Base-by-base conservation (phyloP, 2,329 filamentous ascomycete species). In the Talaromyces sp. region DNA sequence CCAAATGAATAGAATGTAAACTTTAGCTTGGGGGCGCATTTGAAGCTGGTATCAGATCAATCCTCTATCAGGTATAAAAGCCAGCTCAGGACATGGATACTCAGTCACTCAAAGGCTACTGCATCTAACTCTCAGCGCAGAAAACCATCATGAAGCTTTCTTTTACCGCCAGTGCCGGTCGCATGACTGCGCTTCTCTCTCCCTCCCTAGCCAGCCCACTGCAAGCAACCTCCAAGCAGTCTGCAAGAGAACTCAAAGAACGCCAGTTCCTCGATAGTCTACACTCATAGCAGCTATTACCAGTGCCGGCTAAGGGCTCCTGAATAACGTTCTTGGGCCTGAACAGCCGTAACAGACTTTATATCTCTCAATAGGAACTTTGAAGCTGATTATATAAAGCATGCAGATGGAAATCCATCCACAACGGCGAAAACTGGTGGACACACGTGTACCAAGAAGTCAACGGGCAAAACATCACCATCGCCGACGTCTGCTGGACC, bases 391-490 rank as follows among this genome's bases (percentile, higher is more conserved):
- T 14, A 34, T 34, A 5, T 34, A 56, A 33, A 30, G 36, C 23
- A 14, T 57, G 55, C 23, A 57, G 23, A 36, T 57, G 55, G 23
- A 57, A 57, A 57, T 44, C 36, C 16, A 57, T 36, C 30, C n/a
- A 57, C 16, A 36, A 47, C 40, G 16, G 47, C 27, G 18, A 57
- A 10, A 47, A 47, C 40, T 57, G 27, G 27, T 57, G 40, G 56
- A 44, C 56, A 33, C 40, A 36, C 30, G 56, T 47, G 27, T 57
- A 47, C 14, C 40, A 36, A 16, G 6, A 42, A 14, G 31, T 57
- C 2, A 18, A 34, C 7, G 36, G 34, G 9, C 40, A 36, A 31
- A 57, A 44, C 8, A 42, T n/a, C 55, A 57, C 55, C 7, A n/a
- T 36, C 28, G 34, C 34, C 36, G 36, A 30, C 7, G 30, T 57